Percentiles rank a stretch among this genome's conserved stretches.
Conservation (phyloP, 2,329 filamentous ascomycete species). For the Aspergillus fijiensis region DNA sequence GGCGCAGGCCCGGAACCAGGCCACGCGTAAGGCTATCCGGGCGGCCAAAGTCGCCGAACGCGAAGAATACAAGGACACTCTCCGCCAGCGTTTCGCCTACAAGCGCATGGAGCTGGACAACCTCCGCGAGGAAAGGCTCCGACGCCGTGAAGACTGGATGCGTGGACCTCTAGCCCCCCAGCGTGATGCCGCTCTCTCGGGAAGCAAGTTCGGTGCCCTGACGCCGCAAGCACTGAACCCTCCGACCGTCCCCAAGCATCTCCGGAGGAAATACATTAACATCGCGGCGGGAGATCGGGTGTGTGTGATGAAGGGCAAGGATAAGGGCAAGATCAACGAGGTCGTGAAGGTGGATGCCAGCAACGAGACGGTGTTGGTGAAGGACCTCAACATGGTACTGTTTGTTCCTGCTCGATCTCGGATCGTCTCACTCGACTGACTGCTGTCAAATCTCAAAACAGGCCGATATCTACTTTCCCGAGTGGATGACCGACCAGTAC, state of each 20-base stretch:
- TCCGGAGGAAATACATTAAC: constrained; percentile 54
- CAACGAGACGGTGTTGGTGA: constrained; percentile 60
- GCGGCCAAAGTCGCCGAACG: constrained; percentile 44
- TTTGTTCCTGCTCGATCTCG: not conserved
- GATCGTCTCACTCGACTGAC: constrained; percentile 1
- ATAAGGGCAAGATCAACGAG: constrained; percentile 80
- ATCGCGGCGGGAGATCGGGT: constrained; percentile 73
- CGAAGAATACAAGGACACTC: constrained; percentile 33
- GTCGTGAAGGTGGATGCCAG: constrained; percentile 59
- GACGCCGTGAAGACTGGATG: constrained; percentile 73
- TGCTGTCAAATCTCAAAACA: constrained; percentile 18
- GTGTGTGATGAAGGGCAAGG: constrained; percentile 72
- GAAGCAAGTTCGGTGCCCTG: constrained; percentile 61
- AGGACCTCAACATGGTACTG: constrained; percentile 62
- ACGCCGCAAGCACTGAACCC: constrained; percentile 35
- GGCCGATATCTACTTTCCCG: constrained; percentile 45
- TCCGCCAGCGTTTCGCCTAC: constrained; percentile 31
- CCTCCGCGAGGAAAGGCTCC: constrained; percentile 52
- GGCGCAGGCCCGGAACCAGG: constrained; percentile 65
- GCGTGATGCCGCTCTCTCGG: constrained; percentile 63
- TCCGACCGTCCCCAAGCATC: constrained; percentile 42
- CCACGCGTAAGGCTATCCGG: constrained; percentile 47
- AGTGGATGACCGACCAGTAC: constrained; percentile 39
- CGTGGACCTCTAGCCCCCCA: constrained; percentile 76
- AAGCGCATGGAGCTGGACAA: constrained; percentile 37